Evolutionary conservation across 257 asterid genomes (phyloP).

Genomic region (Nicotiana knightiana): DNA sequence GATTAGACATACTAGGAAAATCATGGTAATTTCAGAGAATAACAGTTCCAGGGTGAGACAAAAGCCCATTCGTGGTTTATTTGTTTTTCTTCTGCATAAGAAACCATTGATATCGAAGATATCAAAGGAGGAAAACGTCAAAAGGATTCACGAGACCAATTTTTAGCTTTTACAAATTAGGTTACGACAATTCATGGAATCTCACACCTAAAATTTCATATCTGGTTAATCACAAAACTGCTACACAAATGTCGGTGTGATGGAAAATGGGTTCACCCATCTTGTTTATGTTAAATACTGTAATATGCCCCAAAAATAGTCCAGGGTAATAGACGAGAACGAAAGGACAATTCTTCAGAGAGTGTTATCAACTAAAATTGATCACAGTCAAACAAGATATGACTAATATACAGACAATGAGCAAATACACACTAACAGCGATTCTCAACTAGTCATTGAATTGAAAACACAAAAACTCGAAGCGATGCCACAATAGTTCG

Average conservation of each 20-base stretch:
- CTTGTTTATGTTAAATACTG: background rate
- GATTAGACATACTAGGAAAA: background rate
- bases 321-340: background rate
- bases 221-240: background rate
- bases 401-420: background rate
- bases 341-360: background rate
- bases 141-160: background rate
- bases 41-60: background rate
- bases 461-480: background rate
- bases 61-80: background rate
- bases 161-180: background rate
- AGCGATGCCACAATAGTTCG: background rate
- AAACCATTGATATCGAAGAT: background rate
- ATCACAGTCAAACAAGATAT: background rate
- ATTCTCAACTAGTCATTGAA: background rate
- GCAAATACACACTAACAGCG: background rate
- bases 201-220: background rate
- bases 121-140: background rate
- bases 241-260: background rate
- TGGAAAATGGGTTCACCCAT: background rate
- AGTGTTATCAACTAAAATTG: background rate
- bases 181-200: conserved; percentile 1
- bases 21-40: background rate
- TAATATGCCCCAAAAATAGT: background rate
- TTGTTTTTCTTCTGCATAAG: background rate